A percentile compares a stretch with the other conserved stretches of the same genome.
Conservation (phyloP, 345 rosid genomes). For the Populus simonii region DNA sequence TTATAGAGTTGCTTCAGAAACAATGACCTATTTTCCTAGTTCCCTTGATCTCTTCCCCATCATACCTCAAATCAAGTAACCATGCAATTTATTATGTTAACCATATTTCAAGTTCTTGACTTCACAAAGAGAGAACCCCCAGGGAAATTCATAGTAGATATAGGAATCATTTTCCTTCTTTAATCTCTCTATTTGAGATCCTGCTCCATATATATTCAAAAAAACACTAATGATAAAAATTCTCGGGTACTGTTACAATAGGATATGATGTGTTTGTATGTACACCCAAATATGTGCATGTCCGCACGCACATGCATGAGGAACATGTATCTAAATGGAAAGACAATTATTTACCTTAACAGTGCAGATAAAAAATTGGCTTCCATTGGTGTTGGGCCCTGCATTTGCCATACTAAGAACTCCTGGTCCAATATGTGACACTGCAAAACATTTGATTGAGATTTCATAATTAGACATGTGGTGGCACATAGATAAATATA, state of each 20-base stretch:
- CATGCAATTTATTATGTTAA: background rate
- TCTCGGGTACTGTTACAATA: background rate
- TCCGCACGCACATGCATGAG: background rate
- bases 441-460: slow-evolving; percentile 47
- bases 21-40: background rate
- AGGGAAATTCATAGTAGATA: background rate
- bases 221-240: background rate
- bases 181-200: background rate
- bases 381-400: slow-evolving; percentile 98
- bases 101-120: background rate
- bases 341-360: slow-evolving; percentile 59
- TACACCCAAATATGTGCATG: background rate
- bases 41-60: background rate
- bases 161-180: background rate
- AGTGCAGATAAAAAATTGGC: slow-evolving; percentile 97
- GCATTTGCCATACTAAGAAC: slow-evolving; percentile 98
- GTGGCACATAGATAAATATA: background rate
- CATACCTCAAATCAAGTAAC: background rate
- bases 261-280: background rate
- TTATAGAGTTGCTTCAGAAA: background rate
- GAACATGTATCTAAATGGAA: background rate
- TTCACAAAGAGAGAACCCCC: background rate
- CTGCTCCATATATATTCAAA: background rate
- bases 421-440: slow-evolving; percentile 89
- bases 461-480: slow-evolving; percentile 9